phyloP scores from a whole-genome alignment of 202 grass and related monocot genomes.

The Carex sylvatica region DNA sequence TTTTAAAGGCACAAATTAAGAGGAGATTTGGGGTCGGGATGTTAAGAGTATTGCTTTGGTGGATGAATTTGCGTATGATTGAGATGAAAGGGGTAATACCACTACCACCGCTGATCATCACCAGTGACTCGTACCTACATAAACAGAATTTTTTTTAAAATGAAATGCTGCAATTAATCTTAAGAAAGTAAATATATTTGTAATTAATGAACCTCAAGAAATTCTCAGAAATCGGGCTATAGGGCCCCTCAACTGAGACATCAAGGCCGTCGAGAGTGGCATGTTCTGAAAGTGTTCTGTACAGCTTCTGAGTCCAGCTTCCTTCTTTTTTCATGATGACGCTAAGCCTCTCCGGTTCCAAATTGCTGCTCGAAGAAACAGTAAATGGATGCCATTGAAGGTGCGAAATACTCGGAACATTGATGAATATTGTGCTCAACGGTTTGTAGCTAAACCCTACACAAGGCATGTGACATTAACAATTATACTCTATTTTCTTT shows the following conservation, averaged over 20 bases:
- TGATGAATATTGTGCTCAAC: slow-evolving; percentile 52
- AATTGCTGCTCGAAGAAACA: slow-evolving; percentile 43
- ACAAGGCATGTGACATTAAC: neutral
- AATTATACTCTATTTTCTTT: neutral
- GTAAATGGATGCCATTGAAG: slow-evolving; percentile 71
- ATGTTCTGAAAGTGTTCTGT: slow-evolving; percentile 25
- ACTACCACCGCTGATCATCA: too few relatives aligned
- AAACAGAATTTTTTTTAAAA: neutral
- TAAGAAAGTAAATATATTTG: neutral
- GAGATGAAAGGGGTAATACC: too few relatives aligned
- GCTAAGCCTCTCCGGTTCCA: slow-evolving; percentile 40
- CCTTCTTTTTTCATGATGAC: slow-evolving; percentile 61
- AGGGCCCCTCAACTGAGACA: slow-evolving; percentile 54
- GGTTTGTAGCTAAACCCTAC: slow-evolving; percentile 41
- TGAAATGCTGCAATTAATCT: neutral
- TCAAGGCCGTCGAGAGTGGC: slow-evolving; percentile 8
- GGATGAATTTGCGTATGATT: too few relatives aligned
- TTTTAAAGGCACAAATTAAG: too few relatives aligned
- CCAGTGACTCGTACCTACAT: neutral
- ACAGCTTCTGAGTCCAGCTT: slow-evolving; percentile 47
- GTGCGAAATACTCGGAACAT: slow-evolving; percentile 39
- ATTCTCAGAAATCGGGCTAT: slow-evolving; percentile 28
- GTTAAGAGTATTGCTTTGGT: too few relatives aligned
- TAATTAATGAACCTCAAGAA: slow-evolving; percentile 36
- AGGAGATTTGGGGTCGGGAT: too few relatives aligned